A percentile compares a stretch with the other conserved stretches of the same genome.
Evolutionary conservation across 164 flowering plant genomes (phyloP).

Genomic region (Magnolia kwangsiensis): DNA sequence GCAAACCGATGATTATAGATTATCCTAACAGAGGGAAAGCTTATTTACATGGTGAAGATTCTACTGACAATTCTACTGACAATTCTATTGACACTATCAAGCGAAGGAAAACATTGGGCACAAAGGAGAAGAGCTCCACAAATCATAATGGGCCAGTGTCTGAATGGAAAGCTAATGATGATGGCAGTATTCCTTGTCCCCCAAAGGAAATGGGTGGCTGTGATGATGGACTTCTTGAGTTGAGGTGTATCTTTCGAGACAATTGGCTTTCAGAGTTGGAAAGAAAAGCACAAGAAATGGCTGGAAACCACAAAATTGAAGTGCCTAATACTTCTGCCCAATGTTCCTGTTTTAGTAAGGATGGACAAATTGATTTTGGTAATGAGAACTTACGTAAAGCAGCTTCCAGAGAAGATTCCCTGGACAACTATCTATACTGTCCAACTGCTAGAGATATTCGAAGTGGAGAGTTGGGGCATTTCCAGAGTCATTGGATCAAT

Average conservation of each 20-base stretch:
- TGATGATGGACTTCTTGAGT: constrained; percentile 1
- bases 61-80: background rate
- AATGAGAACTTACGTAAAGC: constrained; percentile 33
- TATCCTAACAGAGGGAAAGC: background rate
- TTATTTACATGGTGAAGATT: background rate
- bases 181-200: constrained; percentile 11
- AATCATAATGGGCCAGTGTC: background rate
- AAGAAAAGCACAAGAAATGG: constrained; percentile 42
- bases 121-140: background rate
- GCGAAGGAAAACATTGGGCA: too few species aligned
- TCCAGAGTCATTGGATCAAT: constrained; percentile 73
- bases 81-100: background rate
- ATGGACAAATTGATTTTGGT: constrained; percentile 14
- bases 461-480: constrained; percentile 54
- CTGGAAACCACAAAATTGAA: constrained; percentile 9
- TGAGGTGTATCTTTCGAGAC: constrained; percentile 4
- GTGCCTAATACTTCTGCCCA: constrained; percentile 8
- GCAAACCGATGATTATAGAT: background rate
- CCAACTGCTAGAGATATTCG: constrained; percentile 52
- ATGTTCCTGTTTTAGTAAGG: constrained; percentile 36
- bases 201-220: constrained; percentile 8
- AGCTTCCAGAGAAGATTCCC: constrained; percentile 51
- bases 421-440: constrained; percentile 62
- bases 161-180: constrained; percentile 4
- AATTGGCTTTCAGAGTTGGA: constrained; percentile 33